A percentile compares a stretch with the other conserved stretches of the same genome.
Conservation (phyloP, 768 basidiomycete genomes). For the Hydnomerulius pinastri region DNA sequence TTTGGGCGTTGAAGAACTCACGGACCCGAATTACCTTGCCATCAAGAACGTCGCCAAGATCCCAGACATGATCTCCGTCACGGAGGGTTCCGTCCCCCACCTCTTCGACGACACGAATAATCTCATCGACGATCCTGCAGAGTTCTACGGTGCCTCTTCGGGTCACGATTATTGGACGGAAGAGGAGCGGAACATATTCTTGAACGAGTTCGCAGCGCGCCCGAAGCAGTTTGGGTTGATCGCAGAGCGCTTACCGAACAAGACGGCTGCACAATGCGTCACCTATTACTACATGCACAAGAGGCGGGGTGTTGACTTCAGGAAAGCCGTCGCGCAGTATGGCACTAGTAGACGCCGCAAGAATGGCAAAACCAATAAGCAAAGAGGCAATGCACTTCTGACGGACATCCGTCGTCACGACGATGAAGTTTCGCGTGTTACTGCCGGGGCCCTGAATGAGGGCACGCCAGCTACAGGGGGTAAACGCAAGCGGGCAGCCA, state of each 20-base stretch:
- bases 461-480: slow-evolving; percentile 29
- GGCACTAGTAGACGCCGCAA: slow-evolving; percentile 68
- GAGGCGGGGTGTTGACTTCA: slow-evolving; percentile 84
- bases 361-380: slow-evolving; percentile 60
- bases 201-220: slow-evolving; percentile 77
- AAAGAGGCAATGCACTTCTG: slow-evolving; percentile 80
- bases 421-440: slow-evolving; percentile 39
- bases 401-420: slow-evolving; percentile 82
- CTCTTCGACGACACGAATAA: slow-evolving; percentile 86
- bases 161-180: slow-evolving; percentile 88
- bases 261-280: slow-evolving; percentile 87
- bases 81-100: slow-evolving; percentile 58
- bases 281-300: slow-evolving; percentile 95
- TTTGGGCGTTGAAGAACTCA: slow-evolving; percentile 87
- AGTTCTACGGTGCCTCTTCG: slow-evolving; percentile 72
- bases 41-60: slow-evolving; percentile 81
- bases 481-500: slow-evolving; percentile 44
- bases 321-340: slow-evolving; percentile 67
- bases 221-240: slow-evolving; percentile 98
- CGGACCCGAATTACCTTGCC: slow-evolving; percentile 90
- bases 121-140: slow-evolving; percentile 69
- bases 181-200: slow-evolving; percentile 75
- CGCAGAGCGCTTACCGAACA: slow-evolving; percentile 75
- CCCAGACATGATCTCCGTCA: slow-evolving; percentile 87
- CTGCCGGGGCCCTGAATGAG: slow-evolving; percentile 23